These are phyloP conservation scores for Closterium sp. DNA, from an alignment of 139 green algal genomes.

Conservation along the genomic window DNA sequence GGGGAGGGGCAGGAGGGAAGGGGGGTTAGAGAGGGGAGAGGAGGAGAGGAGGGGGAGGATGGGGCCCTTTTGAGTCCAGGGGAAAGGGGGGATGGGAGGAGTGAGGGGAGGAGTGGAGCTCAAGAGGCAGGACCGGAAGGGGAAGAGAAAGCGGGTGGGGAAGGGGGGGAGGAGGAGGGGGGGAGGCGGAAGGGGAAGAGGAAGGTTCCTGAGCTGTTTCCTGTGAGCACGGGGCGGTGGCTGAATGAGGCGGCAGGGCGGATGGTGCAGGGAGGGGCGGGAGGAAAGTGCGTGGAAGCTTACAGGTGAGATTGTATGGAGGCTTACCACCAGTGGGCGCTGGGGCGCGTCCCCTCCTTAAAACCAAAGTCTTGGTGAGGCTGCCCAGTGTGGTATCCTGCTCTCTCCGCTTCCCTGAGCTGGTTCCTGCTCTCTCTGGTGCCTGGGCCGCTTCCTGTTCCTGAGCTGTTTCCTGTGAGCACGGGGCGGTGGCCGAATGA, in stretches of 20 bases:
- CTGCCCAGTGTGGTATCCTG: too few species aligned
- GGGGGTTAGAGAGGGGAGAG: not conserved
- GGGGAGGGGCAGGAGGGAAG: not conserved
- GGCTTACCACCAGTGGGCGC: too few species aligned
- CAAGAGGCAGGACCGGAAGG: not conserved
- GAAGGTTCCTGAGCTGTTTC: not conserved
- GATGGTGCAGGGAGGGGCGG: not conserved
- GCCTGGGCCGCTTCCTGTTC: too few species aligned
- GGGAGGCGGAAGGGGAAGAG: not conserved
- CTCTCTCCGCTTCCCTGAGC: too few species aligned
- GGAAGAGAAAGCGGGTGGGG: not conserved
- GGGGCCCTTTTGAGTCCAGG: not conserved
- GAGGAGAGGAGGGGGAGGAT: not conserved
- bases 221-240: not conserved
- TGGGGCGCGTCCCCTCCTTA: too few species aligned
- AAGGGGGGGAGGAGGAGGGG: not conserved
- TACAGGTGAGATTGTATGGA: too few species aligned
- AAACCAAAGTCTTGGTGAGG: too few species aligned
- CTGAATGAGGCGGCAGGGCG: not conserved
- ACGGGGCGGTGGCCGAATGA: too few species aligned
- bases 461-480: too few species aligned
- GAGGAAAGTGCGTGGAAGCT: not conserved
- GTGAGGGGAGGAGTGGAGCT: not conserved
- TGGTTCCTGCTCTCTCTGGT: too few species aligned
- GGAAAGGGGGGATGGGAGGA: not conserved